phyloP scores from a whole-genome alignment of 208 protist species.

The Leishmania lainsoni region DNA sequence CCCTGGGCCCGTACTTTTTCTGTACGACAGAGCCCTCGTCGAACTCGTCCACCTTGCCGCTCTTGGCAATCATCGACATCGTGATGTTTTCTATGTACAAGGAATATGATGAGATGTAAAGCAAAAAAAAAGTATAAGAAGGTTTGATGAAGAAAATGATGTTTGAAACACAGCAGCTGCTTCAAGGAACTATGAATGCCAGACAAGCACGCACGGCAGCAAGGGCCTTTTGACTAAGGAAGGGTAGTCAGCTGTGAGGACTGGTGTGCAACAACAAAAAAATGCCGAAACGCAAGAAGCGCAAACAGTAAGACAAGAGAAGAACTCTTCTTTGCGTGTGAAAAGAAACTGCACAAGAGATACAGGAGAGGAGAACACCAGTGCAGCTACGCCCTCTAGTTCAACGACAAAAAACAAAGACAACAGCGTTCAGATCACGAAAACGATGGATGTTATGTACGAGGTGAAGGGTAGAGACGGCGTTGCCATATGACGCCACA shows the following conservation, averaged over 20 bases:
- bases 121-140: neutral
- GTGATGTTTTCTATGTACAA: neutral
- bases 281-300: neutral
- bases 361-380: neutral
- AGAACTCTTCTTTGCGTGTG: neutral
- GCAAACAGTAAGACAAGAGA: neutral
- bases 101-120: neutral
- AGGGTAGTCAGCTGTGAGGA: neutral
- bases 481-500: neutral
- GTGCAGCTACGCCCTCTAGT: neutral
- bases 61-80: slow-evolving; percentile 17
- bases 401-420: neutral
- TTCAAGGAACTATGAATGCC: neutral
- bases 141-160: neutral
- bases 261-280: neutral
- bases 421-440: neutral
- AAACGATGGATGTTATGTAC: neutral
- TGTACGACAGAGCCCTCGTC: slow-evolving; percentile 64
- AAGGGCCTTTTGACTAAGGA: neutral
- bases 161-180: neutral
- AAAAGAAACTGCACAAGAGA: neutral
- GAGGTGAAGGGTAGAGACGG: neutral
- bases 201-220: neutral
- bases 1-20: slow-evolving; percentile 35
- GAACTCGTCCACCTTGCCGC: slow-evolving; percentile 75